Evolutionary conservation across 306 rosid genomes (phyloP).

Genomic region (Rosa chinensis): DNA sequence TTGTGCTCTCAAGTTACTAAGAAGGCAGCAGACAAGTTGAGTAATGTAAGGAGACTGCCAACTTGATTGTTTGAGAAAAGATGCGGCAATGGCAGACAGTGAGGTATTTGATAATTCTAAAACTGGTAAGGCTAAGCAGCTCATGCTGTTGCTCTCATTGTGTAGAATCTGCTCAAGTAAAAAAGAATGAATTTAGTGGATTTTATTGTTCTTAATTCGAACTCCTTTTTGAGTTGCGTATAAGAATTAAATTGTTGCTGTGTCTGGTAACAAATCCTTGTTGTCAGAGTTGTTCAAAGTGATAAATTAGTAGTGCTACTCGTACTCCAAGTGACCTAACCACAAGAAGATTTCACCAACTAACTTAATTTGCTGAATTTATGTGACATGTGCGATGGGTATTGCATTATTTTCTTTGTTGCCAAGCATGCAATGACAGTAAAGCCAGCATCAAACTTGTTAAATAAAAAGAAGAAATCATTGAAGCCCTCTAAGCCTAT

Average conservation of each 20-base stretch:
- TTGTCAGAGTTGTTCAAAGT: constrained; percentile 36
- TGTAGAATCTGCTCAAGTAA: constrained; percentile 36
- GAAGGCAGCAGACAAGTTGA: constrained; percentile 67
- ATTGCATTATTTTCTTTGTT: constrained; percentile 1
- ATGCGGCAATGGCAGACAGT: constrained; percentile 75
- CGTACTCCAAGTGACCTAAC: constrained; percentile 11
- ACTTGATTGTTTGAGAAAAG: constrained; percentile 65
- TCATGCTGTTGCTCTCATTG: constrained; percentile 47
- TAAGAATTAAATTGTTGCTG: constrained; percentile 8
- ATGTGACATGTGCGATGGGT: not conserved
- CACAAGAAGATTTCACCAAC: constrained; percentile 5
- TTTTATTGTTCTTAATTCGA: constrained; percentile 27
- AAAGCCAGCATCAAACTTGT: not conserved
- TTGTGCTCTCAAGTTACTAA: constrained; percentile 28
- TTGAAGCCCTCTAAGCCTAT: constrained; percentile 10
- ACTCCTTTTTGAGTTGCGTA: constrained; percentile 32
- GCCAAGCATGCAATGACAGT: constrained; percentile 2
- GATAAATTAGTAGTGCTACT: constrained; percentile 21
- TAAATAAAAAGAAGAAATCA: not conserved
- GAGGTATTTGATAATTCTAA: constrained; percentile 48
- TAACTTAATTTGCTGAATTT: not conserved
- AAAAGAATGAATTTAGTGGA: constrained; percentile 31
- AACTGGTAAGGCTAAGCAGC: constrained; percentile 35
- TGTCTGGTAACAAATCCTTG: constrained; percentile 42
- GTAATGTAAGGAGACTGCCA: constrained; percentile 69